Evolutionary conservation across 2,329 filamentous ascomycete species (phyloP).

Genomic region (Verticillium tricorpus): DNA sequence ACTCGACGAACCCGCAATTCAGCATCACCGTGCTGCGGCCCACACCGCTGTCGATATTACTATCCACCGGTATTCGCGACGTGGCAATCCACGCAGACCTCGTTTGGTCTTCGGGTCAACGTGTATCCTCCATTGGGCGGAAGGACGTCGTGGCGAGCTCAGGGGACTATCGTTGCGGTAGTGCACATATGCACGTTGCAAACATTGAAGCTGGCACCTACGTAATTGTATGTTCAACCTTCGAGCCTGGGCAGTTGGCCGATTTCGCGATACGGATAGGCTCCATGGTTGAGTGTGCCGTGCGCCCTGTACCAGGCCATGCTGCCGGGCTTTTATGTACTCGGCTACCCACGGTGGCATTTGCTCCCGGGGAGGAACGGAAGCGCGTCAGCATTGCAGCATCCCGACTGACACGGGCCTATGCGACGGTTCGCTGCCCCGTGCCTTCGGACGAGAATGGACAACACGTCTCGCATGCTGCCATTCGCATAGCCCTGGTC

Average conservation of each 20-base stretch:
- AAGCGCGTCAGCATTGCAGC: conserved; percentile 34
- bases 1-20: conserved; percentile 86
- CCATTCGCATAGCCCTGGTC: conserved; percentile 67
- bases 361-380: conserved; percentile 36
- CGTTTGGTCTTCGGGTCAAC: conserved; percentile 69
- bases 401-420: conserved; percentile 55
- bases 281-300: conserved; percentile 49
- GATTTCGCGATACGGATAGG: conserved; percentile 73
- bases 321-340: conserved; percentile 69
- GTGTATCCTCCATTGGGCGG: conserved; percentile 63
- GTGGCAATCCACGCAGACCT: conserved; percentile 81
- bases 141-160: conserved; percentile 79
- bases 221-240: conserved; percentile 86
- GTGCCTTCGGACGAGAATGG: conserved; percentile 1
- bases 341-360: conserved; percentile 50
- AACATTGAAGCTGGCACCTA: conserved; percentile 68
- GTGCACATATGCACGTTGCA: conserved; percentile 62
- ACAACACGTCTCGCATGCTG: conserved; percentile 26
- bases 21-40: conserved; percentile 52
- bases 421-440: conserved; percentile 39
- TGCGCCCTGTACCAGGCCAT: conserved; percentile 64
- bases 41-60: conserved; percentile 66
- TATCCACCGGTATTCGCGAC: conserved; percentile 63
- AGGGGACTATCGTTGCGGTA: conserved; percentile 82
- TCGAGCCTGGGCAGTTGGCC: conserved; percentile 73